Evolutionary conservation across 2,329 filamentous ascomycete genomes (phyloP).

Genomic region (Aspergillus intermedius): DNA sequence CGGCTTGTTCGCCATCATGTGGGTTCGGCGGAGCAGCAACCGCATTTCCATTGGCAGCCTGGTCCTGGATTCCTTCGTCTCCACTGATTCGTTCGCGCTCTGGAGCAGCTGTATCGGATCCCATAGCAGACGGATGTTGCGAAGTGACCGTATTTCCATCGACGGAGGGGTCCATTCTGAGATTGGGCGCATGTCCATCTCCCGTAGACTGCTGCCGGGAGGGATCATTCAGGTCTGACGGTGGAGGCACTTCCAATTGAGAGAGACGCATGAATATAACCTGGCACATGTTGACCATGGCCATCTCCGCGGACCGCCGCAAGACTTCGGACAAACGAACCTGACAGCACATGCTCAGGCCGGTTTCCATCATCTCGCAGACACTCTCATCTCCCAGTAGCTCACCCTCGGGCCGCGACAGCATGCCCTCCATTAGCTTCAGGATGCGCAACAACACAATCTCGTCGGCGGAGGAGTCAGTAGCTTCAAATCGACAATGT

Average conservation of each 20-base stretch:
- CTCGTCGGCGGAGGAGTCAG: slow-evolving; percentile 89
- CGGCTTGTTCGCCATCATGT: slow-evolving; percentile 42
- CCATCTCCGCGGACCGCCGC: slow-evolving; percentile 84
- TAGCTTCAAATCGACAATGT: slow-evolving; percentile 95
- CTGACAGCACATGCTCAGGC: slow-evolving; percentile 94
- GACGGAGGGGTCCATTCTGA: slow-evolving; percentile 77
- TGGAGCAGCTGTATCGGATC: slow-evolving; percentile 29
- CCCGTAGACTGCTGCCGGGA: slow-evolving; percentile 41
- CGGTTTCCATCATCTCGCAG: slow-evolving; percentile 99
- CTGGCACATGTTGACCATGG: slow-evolving; percentile 98
- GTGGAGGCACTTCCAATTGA: slow-evolving; percentile 70
- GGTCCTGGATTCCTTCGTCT: slow-evolving; percentile 26
- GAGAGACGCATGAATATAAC: slow-evolving; percentile 94
- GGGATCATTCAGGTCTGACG: slow-evolving; percentile 58
- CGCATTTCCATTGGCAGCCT: slow-evolving; percentile 24
- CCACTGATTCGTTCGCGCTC: slow-evolving; percentile 27
- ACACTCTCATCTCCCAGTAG: slow-evolving; percentile 96
- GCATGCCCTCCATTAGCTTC: slow-evolving; percentile 97
- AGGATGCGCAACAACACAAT: slow-evolving; percentile 90
- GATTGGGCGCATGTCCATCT: slow-evolving; percentile 62
- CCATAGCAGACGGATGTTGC: slow-evolving; percentile 40
- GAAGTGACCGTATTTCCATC: slow-evolving; percentile 58
- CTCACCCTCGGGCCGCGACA: slow-evolving; percentile 85
- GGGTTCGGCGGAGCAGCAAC: slow-evolving; percentile 30
- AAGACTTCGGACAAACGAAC: slow-evolving; percentile 84